These are phyloP conservation scores for Diaporthe sp. DNA, from an alignment of 2,329 filamentous ascomycete species.

Conservation along the genomic window DNA sequence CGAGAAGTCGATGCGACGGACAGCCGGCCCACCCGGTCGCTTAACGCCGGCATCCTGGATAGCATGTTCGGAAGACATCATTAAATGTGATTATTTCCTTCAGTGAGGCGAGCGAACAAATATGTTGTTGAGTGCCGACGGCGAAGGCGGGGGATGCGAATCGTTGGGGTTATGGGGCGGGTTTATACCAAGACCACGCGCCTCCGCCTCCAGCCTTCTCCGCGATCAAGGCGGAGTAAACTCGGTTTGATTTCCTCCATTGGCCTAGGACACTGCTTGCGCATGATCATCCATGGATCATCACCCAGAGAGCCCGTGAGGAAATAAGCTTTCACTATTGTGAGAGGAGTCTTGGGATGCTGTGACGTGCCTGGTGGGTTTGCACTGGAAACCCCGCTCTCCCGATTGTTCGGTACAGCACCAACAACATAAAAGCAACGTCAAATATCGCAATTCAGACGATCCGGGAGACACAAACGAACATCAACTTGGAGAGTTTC, in stretches of 20 bases:
- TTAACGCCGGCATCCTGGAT: not conserved
- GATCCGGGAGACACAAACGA: not conserved
- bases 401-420: not conserved
- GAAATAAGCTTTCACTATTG: not conserved
- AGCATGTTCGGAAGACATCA: not conserved
- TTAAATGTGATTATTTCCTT: not conserved
- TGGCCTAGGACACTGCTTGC: constrained; percentile 4
- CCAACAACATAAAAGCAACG: not conserved
- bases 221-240: constrained; percentile 29
- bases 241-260: constrained; percentile 13
- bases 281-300: constrained; percentile 2
- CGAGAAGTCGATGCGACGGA: constrained; percentile 39
- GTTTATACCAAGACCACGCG: constrained; percentile 25
- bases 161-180: constrained; percentile 9
- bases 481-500: not conserved
- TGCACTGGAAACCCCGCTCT: not conserved
- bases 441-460: not conserved
- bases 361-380: not conserved
- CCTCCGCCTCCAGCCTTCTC: constrained; percentile 27
- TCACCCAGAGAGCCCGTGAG: not conserved
- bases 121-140: not conserved
- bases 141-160: constrained; percentile 6
- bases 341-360: not conserved
- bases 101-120: not conserved
- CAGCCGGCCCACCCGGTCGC: not conserved